A percentile compares a stretch with the other conserved stretches of the same genome.
These are phyloP conservation scores for Trichopus zeylanicus DNA, from an alignment of 116 monocot species.

Conservation along the genomic window DNA sequence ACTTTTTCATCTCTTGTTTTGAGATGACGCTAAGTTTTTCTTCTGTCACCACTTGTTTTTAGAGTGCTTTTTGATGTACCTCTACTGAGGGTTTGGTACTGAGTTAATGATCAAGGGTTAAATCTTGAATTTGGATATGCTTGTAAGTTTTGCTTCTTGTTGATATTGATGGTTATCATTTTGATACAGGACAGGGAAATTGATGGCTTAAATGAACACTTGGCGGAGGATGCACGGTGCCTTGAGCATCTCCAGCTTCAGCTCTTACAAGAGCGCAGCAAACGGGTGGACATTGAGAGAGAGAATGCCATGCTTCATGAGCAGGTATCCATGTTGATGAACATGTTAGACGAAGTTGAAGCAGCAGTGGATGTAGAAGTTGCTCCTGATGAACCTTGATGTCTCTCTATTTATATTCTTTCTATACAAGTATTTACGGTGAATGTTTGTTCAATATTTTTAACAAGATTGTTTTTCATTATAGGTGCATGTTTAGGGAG, in stretches of 20 bases:
- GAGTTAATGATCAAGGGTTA: background rate
- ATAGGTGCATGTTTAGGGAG: no score
- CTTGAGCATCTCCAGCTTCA: slow-evolving; percentile 74
- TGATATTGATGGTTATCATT: background rate
- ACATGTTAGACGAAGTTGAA: slow-evolving; percentile 5
- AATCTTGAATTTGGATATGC: no score
- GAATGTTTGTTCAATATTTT: background rate
- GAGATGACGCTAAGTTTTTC: no score
- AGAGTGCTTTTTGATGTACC: no score
- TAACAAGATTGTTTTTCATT: no score
- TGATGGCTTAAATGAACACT: slow-evolving; percentile 79
- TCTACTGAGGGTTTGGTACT: no score
- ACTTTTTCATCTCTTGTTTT: no score
- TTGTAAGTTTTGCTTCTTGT: background rate
- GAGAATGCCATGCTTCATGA: slow-evolving; percentile 3
- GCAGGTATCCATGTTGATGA: slow-evolving; percentile 5
- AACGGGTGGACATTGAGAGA: slow-evolving; percentile 37
- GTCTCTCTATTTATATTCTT: background rate
- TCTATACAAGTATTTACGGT: background rate
- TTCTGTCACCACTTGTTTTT: no score
- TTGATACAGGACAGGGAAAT: slow-evolving; percentile 72
- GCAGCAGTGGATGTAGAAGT: background rate
- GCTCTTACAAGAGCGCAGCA: slow-evolving; percentile 73
- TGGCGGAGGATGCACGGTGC: slow-evolving; percentile 68
- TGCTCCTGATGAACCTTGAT: background rate